These are phyloP conservation scores for Macroventuria anomochaeta DNA, from an alignment of 2,329 filamentous ascomycete species.

Conservation along the genomic window DNA sequence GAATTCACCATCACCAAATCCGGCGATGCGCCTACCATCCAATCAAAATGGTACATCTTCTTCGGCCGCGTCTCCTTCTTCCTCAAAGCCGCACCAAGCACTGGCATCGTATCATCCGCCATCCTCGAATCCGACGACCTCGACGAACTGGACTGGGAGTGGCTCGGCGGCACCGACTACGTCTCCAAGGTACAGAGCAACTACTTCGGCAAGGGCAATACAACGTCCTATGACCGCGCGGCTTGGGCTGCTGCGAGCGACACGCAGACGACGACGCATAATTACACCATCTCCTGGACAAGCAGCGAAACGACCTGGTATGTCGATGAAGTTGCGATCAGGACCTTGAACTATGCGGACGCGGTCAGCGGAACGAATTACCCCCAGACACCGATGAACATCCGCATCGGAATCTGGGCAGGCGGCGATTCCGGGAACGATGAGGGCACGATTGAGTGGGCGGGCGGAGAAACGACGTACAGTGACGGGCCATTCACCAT, in stretches of 20 bases:
- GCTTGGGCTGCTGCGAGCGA: conserved; percentile 60
- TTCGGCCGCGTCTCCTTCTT: conserved; percentile 77
- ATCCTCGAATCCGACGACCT: conserved; percentile 82
- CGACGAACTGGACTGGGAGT: conserved; percentile 86
- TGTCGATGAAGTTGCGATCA: conserved; percentile 70
- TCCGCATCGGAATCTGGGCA: conserved; percentile 52
- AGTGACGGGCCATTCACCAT: conserved; percentile 56
- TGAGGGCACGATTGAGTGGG: conserved; percentile 69
- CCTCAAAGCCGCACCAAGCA: conserved; percentile 74
- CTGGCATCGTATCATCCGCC: conserved; percentile 77
- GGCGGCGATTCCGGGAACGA: conserved; percentile 52
- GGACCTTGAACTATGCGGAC: conserved; percentile 60
- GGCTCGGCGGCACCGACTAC: conserved; percentile 66
- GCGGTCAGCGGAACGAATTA: conserved; percentile 64
- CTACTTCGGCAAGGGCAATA: conserved; percentile 64
- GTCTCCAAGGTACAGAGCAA: conserved; percentile 69
- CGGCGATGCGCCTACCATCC: conserved; percentile 66
- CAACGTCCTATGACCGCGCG: conserved; percentile 71
- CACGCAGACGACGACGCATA: conserved; percentile 65
- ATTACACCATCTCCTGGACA: conserved; percentile 74
- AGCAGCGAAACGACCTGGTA: conserved; percentile 67
- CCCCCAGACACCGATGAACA: conserved; percentile 76
- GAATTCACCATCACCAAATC: conserved; percentile 55
- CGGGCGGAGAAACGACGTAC: conserved; percentile 62
- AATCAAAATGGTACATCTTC: conserved; percentile 83